Conservation (phyloP, 2,329 filamentous ascomycete genomes). For the Aspergillus neoniger region DNA sequence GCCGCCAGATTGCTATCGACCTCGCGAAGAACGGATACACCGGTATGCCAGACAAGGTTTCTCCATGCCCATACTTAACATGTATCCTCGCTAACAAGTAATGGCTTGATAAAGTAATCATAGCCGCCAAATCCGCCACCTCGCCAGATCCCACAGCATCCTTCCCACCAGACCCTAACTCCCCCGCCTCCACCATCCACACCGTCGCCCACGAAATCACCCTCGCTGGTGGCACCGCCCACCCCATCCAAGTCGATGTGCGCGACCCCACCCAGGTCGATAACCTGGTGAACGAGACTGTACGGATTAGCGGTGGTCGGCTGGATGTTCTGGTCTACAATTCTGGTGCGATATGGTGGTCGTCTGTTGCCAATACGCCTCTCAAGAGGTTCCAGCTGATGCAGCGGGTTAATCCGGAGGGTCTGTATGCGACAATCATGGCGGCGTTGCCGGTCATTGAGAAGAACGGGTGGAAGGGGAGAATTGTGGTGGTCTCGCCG, state of each 20-base stretch:
- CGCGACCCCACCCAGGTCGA: conserved; percentile 64
- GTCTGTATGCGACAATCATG: conserved; percentile 72
- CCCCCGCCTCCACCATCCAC: conserved; percentile 71
- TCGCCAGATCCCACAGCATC: conserved; percentile 57
- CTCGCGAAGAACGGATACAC: conserved; percentile 70
- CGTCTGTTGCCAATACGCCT: conserved; percentile 70
- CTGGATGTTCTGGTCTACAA: conserved; percentile 81
- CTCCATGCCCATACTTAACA: neutral
- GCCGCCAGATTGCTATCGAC: conserved; percentile 76
- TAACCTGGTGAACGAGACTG: conserved; percentile 59
- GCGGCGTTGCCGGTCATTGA: conserved; percentile 67
- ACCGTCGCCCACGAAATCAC: conserved; percentile 77
- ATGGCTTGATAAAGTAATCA: conserved; percentile 59
- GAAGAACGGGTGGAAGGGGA: conserved; percentile 55
- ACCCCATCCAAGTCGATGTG: conserved; percentile 70
- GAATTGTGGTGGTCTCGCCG: conserved; percentile 77
- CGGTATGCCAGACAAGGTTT: conserved; percentile 51
- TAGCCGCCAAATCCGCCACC: conserved; percentile 74
- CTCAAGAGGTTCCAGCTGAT: conserved; percentile 76
- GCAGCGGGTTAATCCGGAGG: conserved; percentile 73
- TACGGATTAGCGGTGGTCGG: conserved; percentile 60
- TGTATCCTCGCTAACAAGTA: conserved; percentile 4
- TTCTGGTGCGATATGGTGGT: conserved; percentile 83
- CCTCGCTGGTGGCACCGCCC: conserved; percentile 63
- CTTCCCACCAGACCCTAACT: conserved; percentile 78